Evolutionary conservation across 441 rosid genomes (phyloP).

Genomic region (Mallotus japonicus): DNA sequence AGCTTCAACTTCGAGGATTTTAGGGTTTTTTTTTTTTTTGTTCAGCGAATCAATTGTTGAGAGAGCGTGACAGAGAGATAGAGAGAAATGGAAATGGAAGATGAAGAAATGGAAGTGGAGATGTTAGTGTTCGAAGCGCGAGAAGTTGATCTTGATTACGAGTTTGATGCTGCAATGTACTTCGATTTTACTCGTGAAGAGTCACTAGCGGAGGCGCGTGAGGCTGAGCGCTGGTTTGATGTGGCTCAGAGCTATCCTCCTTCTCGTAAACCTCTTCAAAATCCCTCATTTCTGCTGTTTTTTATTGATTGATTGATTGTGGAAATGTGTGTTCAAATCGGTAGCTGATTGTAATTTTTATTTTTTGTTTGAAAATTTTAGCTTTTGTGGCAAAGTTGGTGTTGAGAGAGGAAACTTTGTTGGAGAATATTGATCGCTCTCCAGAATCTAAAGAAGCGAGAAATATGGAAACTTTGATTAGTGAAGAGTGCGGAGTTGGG

Average conservation of each 20-base stretch:
- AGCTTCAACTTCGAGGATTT: background rate
- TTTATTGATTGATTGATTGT: background rate
- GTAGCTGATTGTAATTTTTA: background rate
- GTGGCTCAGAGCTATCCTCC: conserved; percentile 66
- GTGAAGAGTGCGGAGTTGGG: conserved; percentile 28
- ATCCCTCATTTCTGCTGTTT: conserved; percentile 18
- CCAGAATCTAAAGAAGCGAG: no score
- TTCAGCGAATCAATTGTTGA: no score
- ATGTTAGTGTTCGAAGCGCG: conserved; percentile 53
- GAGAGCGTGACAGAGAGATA: background rate
- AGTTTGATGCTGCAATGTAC: conserved; percentile 78
- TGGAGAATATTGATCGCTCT: no score
- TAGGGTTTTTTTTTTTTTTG: conserved; percentile 1
- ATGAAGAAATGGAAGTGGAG: conserved; percentile 50
- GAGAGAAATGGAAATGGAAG: conserved; percentile 36
- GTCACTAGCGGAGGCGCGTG: conserved; percentile 55
- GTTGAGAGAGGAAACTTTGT: conserved; percentile 40
- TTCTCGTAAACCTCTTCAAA: conserved; percentile 61
- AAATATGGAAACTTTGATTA: conserved; percentile 22
- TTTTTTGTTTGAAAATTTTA: conserved; percentile 25
- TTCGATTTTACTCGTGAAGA: conserved; percentile 77
- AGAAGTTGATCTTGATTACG: conserved; percentile 76
- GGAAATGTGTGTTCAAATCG: background rate
- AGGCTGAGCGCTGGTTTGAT: conserved; percentile 76
- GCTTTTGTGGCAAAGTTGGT: conserved; percentile 70